phyloP scores from a whole-genome alignment of 345 rosid genomes.

The Acer campestre region DNA sequence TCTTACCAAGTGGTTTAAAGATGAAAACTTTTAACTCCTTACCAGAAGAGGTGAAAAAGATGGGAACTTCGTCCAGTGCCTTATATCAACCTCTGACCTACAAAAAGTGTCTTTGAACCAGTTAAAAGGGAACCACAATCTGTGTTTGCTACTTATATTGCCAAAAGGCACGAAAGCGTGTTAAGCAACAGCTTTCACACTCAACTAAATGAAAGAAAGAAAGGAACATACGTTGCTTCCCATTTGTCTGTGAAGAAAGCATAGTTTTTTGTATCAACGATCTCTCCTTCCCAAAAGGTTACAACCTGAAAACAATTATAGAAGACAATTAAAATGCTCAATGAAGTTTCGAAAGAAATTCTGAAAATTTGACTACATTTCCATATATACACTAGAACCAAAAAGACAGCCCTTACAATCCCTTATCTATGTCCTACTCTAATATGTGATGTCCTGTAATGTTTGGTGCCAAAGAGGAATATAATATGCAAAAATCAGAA shows the following conservation, averaged over 20 bases:
- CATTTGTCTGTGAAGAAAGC: slow-evolving; percentile 91
- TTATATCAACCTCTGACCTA: slow-evolving; percentile 89
- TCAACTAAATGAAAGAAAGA: background rate
- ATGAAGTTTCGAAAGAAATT: background rate
- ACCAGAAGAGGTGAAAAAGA: slow-evolving; percentile 80
- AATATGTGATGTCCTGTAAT: background rate
- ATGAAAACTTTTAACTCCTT: slow-evolving; percentile 6
- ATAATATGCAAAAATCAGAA: background rate
- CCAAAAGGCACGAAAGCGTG: background rate
- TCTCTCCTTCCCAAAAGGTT: slow-evolving; percentile 97
- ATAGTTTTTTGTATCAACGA: slow-evolving; percentile 84
- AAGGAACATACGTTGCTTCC: slow-evolving; percentile 79
- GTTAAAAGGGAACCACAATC: background rate
- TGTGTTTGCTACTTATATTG: background rate
- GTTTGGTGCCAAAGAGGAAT: background rate
- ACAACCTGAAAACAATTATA: slow-evolving; percentile 59
- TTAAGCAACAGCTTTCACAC: background rate
- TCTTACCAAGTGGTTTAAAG: background rate
- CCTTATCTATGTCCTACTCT: background rate
- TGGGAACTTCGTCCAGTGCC: slow-evolving; percentile 89
- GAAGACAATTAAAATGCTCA: background rate
- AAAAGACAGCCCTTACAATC: background rate
- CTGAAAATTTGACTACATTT: background rate
- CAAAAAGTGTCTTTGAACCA: slow-evolving; percentile 11
- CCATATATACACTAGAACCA: background rate